These are phyloP conservation scores for Diplodia mutila DNA, from an alignment of 2,329 filamentous ascomycete species.

Conservation along the genomic window DNA sequence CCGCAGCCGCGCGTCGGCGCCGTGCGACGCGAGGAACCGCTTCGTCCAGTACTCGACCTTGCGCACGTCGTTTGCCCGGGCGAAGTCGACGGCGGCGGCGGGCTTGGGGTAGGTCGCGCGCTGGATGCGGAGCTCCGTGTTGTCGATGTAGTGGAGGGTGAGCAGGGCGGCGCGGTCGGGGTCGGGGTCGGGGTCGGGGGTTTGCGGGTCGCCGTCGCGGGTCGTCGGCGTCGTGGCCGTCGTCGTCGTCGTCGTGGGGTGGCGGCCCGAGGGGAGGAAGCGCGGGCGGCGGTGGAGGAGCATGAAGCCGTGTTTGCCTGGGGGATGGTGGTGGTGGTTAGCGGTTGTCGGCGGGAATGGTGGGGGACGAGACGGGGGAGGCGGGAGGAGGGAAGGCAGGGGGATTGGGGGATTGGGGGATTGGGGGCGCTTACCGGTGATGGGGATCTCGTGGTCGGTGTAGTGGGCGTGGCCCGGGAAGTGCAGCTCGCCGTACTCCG, in stretches of 20 bases:
- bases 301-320: constrained; percentile 3
- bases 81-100: neutral
- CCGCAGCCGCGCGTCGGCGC: neutral
- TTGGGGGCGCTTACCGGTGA: neutral
- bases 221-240: too few species aligned
- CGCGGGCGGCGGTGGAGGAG: constrained; percentile 5
- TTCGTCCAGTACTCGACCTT: neutral
- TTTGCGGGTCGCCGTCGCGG: too few species aligned
- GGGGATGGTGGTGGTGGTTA: neutral
- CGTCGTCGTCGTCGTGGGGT: too few species aligned
- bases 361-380: too few species aligned
- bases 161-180: neutral
- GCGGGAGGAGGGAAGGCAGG: fast-evolving
- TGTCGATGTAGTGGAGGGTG: neutral
- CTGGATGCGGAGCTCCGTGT: neutral
- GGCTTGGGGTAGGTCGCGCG: neutral
- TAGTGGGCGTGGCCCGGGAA: constrained; percentile 1
- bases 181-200: too few species aligned
- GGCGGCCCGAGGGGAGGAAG: neutral
- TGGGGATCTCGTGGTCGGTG: neutral
- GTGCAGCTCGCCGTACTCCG: neutral
- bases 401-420: neutral
- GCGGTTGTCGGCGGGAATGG: neutral
- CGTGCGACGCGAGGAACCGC: neutral
- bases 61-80: neutral